Base-by-base conservation (phyloP, 2,329 filamentous ascomycete genomes). In the Macrophomina phaseolina region DNA sequence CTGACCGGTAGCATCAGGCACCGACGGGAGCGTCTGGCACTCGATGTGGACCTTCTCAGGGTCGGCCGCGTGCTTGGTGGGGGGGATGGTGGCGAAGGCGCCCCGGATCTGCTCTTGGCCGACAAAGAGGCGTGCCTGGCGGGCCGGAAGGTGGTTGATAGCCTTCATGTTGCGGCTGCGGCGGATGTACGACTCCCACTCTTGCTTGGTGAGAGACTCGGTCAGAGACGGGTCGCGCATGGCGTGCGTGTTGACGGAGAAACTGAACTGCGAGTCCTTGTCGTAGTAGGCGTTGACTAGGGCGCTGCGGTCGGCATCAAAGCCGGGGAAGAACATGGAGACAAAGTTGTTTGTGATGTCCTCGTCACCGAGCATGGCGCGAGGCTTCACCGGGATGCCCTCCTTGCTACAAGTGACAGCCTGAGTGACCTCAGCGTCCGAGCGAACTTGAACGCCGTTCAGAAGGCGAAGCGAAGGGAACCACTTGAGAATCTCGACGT, bases 381-480 rank as follows among this genome's bases (percentile, higher is more conserved):
- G 85, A 2, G 87, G 85, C 48, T 80, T 83, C 78, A 84, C 89
- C 75, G 74, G 91, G 79, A 81, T 92, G 79, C 76, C 90, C 74
- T 78, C 88, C 79, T 74, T 83, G 14, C 34, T 30, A 30, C 30
- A 49, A 6, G 45, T n/a, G 11, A 40, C 34, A 16, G 67, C 68
- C 9, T 67, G 53, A 7, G 82, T 81, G 62, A 91, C 82, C 72
- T 93, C 87, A 73, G 92, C 88, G 0, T 89, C 85, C 1, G 90
- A 91, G 68, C 93, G 88, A 18, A 97, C 87, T 74, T 90, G 87
- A 5, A 87, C 82, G 65, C 89, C 88, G 77, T 96, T 97, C 70
- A 98, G 82, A 68, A 89, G 86, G 72, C 89, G 88, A 16, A 98
- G 85, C 67, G 88, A 90, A 0, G 93, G 94, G 74, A 92, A 98